A percentile compares a stretch with the other conserved stretches of the same genome.
phyloP scores from a whole-genome alignment of 2,329 filamentous ascomycete species.

The Ophiostoma perfectum region DNA sequence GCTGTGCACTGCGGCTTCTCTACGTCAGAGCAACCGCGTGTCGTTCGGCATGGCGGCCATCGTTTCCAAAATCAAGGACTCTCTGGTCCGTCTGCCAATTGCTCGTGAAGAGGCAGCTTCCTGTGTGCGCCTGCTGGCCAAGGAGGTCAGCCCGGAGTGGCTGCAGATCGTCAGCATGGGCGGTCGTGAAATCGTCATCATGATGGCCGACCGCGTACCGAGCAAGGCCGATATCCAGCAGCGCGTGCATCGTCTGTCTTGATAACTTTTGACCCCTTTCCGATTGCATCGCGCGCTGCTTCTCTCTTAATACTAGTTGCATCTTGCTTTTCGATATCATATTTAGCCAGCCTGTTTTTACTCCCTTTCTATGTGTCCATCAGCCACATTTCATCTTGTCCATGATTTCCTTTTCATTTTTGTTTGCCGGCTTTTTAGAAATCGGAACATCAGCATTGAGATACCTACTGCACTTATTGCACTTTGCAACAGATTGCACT shows the following conservation, averaged over 20 bases:
- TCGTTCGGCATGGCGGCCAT: slow-evolving; percentile 62
- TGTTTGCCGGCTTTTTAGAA: neutral
- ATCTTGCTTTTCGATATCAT: neutral
- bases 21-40: slow-evolving; percentile 51
- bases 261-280: neutral
- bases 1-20: slow-evolving; percentile 50
- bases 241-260: slow-evolving; percentile 27
- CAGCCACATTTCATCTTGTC: slow-evolving; percentile 1
- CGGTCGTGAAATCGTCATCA: slow-evolving; percentile 52
- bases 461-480: slow-evolving; percentile 17
- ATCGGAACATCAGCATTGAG: slow-evolving; percentile 10
- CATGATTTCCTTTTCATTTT: neutral
- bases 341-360: neutral
- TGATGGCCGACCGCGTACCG: slow-evolving; percentile 40
- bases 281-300: neutral
- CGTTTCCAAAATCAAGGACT: slow-evolving; percentile 62
- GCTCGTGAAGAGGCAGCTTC: slow-evolving; percentile 47
- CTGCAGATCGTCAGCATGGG: slow-evolving; percentile 47
- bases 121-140: slow-evolving; percentile 49
- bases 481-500: neutral
- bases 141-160: slow-evolving; percentile 54
- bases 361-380: neutral
- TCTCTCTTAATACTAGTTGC: neutral
- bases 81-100: slow-evolving; percentile 49
- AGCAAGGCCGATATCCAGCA: slow-evolving; percentile 35